Base-by-base conservation (phyloP, 345 rosid genomes). In the Nasturtium officinale region DNA sequence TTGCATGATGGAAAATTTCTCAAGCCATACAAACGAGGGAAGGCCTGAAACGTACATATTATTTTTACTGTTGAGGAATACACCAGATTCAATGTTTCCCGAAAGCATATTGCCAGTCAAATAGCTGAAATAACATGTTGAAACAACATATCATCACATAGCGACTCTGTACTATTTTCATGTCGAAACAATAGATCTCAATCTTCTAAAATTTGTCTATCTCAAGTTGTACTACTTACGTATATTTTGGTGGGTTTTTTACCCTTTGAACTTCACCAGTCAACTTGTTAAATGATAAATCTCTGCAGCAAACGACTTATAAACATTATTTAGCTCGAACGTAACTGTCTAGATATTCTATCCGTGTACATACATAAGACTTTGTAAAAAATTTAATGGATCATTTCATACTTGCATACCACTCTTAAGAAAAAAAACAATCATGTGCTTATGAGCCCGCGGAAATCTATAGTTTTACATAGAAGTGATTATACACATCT, bases 251-350 rank as follows among this genome's bases (percentile, higher is more conserved):
- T 13, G 20, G 9, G 1, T 0, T 0, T 12, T 29, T 3, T 7
- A 15, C 13, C 1, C 21, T 47, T 2, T 9, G 33, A 69, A 61
- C 42, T 54, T 61, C 74, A 28, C 74, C 79, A 6, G 55, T 61
- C 38, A 75, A 67, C 11, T 75, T 75, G 74, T 75, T 76, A 54
- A 69, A 76, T 0, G 79, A 69, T 45, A 70, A 43, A 47, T 76
- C 80, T 6, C 80, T 76, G 75, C 65, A 60, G 30, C 12, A 69
- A 45, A 30, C 30, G 46, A 46, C 6, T 11, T 45, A 43, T 23
- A 21, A n/a, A 15, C 9, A 25, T 30, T 5, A 47, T 63, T 45
- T n/a, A 9, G 2, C 23, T 23, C 2, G 10, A 7, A 45, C 0
- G 10, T 32, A 12, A 17, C 2, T 12, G 11, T 35, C 9, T 5